Evolutionary conservation across 805 yeast genomes (phyloP), one percentile per base, ranked within the genome.

Genomic region (Sungouiozyma intestinalis): DNA sequence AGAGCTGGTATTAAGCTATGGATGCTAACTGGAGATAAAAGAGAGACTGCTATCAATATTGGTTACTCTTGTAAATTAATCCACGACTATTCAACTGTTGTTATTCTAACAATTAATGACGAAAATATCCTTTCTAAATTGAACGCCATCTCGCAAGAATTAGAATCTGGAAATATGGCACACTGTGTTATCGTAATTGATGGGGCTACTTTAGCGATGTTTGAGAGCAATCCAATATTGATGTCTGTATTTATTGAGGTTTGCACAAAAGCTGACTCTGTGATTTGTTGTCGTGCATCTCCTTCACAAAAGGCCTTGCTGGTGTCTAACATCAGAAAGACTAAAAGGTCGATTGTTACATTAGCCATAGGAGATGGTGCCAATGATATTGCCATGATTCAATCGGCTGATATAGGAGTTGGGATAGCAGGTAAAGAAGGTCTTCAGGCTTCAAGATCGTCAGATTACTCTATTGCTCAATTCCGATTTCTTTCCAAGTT

Each of bases 291-390:
- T 61, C 77, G 99, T 48, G 97, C 97, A 0, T 82, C 95, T 6
- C 99, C 99, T 0, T 80, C 96, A 0, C 99, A 92, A 61, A 92
- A 92, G 65, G 96, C 97, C 1, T 68, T 74, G 21, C 79, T 92
- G 85, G 97, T 92, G 2, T 63, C 76, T 20, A 72, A 79, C 29
- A 86, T 94, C n/a, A 71, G 97, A 40, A 66, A 71, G n/a, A 65
- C 80, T 44, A 73, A 81, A 52, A 78, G 72, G 39, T 64, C 65
- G 2, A 72, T 84, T 34, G 96, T 92, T 4, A 86, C 97, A 0
- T 69, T 92, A 47, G 98, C 98, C 0, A 84, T 92, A 57, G 99
- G 99, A 6, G 99, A 92, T 65, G 99, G 99, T 49, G 99, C 99
- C 2, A 92, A 92, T 58, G 99, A 92, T 63, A 88, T 92, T 58